A percentile compares a stretch with the other conserved stretches of the same genome.
These are phyloP conservation scores for Acaromyces ingoldii DNA, from an alignment of 1,284 basidiomycete genomes.

Conservation along the genomic window DNA sequence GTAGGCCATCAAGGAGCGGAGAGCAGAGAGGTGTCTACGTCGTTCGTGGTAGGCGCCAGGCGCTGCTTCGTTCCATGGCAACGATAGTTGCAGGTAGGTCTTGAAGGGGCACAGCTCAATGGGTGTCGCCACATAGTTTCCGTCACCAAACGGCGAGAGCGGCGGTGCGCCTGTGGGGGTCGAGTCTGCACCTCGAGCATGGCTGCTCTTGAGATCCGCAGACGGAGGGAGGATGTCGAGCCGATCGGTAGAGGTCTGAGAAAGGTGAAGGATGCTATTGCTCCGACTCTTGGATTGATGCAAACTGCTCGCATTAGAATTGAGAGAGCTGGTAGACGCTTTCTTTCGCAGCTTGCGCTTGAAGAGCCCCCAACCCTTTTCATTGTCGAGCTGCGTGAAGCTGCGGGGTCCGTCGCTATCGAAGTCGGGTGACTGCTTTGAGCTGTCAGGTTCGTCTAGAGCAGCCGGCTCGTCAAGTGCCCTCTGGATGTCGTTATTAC, in stretches of 20 bases:
- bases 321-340: neutral
- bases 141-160: no score
- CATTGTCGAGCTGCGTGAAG: no score
- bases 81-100: neutral
- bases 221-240: no score
- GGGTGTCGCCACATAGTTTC: neutral
- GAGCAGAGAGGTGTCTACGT: conserved; percentile 61
- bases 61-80: neutral
- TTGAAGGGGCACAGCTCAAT: neutral
- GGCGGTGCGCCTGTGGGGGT: neutral
- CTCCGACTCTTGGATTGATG: no score
- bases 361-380: neutral
- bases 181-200: neutral
- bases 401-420: no score
- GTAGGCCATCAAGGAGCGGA: conserved; percentile 88
- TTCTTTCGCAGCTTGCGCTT: neutral
- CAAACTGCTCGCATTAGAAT: neutral
- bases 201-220: no score
- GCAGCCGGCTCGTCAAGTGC: no score
- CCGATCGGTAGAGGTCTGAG: no score
- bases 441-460: no score
- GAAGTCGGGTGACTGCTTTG: no score
- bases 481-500: no score
- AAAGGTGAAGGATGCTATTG: no score
- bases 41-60: neutral